These are phyloP conservation scores for Panaeolus papilionaceus DNA, from an alignment of 768 basidiomycete genomes.

Conservation along the genomic window DNA sequence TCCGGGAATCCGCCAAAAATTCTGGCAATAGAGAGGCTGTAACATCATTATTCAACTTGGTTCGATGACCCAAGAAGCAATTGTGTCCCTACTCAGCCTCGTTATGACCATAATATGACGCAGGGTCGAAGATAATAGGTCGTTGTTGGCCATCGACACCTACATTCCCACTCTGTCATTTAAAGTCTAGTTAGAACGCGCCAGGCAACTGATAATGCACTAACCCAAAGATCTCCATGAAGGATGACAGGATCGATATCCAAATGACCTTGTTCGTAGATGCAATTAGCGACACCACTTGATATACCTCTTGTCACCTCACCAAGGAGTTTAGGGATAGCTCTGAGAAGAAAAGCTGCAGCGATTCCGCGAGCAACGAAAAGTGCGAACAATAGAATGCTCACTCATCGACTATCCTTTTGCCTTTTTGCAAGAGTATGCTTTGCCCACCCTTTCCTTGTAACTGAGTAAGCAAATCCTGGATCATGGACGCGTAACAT, in stretches of 20 bases:
- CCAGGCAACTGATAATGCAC: slow-evolving; percentile 23
- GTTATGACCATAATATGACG: slow-evolving; percentile 81
- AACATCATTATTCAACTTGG: slow-evolving; percentile 7
- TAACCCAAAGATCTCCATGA: slow-evolving; percentile 85
- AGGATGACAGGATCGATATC: slow-evolving; percentile 69
- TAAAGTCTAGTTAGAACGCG: slow-evolving; percentile 16
- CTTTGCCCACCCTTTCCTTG: slow-evolving; percentile 46
- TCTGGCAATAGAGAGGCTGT: slow-evolving; percentile 75
- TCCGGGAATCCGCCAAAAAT: slow-evolving; percentile 80
- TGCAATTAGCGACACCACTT: not conserved
- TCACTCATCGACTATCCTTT: slow-evolving; percentile 46
- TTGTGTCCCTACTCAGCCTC: slow-evolving; percentile 72
- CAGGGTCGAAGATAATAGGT: slow-evolving; percentile 80
- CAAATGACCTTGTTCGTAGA: slow-evolving; percentile 46
- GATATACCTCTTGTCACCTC: slow-evolving; percentile 9
- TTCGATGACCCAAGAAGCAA: not conserved
- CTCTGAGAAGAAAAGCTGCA: slow-evolving; percentile 43
- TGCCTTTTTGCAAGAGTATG: slow-evolving; percentile 57
- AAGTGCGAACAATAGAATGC: not conserved
- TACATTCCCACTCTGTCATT: slow-evolving; percentile 70
- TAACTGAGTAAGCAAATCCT: slow-evolving; percentile 56
- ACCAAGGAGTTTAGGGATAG: slow-evolving; percentile 75
- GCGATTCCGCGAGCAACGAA: not conserved
- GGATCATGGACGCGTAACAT: slow-evolving; percentile 68
- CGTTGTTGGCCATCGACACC: slow-evolving; percentile 63